These are phyloP conservation scores for Basipetospora chlamydospora DNA, from an alignment of 2,329 filamentous ascomycete species.

Conservation along the genomic window DNA sequence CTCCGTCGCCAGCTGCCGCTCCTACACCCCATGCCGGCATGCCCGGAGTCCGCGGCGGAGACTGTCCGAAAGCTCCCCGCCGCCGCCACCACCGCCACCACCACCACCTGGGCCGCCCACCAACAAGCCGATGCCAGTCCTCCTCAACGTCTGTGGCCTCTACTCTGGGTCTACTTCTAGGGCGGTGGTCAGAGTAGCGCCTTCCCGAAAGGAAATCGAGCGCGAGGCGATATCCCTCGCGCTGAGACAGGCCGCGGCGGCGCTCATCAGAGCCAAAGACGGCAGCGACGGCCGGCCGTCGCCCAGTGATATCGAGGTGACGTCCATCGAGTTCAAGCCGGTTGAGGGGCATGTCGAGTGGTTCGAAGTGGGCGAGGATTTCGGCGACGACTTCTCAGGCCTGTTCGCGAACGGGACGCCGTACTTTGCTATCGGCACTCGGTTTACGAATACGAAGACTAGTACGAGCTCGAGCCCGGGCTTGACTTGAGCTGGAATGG, in stretches of 20 bases:
- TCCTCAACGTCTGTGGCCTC: too few relatives aligned
- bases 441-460: too few relatives aligned
- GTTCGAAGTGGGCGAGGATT: conserved; percentile 12
- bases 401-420: too few relatives aligned
- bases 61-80: neutral
- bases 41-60: too few relatives aligned
- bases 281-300: neutral
- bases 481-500: too few relatives aligned
- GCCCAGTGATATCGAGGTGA: neutral
- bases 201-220: conserved; percentile 18
- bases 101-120: conserved; percentile 28
- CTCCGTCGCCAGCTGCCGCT: too few relatives aligned
- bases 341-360: conserved; percentile 11
- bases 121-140: neutral
- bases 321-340: conserved; percentile 10
- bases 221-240: conserved; percentile 10
- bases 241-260: conserved; percentile 8
- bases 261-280: too few relatives aligned
- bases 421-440: too few relatives aligned
- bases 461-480: too few relatives aligned
- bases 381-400: conserved; percentile 14
- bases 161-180: too few relatives aligned
- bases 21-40: too few relatives aligned
- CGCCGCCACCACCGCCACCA: conserved; percentile 13
- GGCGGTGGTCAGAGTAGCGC: neutral